phyloP scores from a whole-genome alignment of 805 yeast species.

The Cyberlindnera maclurae region DNA sequence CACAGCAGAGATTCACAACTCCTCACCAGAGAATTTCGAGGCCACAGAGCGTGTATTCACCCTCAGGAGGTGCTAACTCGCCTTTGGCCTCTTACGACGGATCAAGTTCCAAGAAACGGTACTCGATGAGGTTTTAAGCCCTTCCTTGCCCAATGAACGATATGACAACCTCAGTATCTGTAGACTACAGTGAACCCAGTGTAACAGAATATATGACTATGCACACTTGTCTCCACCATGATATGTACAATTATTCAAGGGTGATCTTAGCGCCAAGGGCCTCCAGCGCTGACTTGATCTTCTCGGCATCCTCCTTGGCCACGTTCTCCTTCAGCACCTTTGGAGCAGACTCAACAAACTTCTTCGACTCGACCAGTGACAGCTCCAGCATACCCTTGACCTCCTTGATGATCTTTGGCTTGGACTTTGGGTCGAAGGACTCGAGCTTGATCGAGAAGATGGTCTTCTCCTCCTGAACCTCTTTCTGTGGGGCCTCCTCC shows the following conservation, averaged over 20 bases:
- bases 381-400: constrained; percentile 87
- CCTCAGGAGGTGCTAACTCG: no score
- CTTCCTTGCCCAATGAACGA: no score
- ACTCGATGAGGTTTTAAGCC: constrained; percentile 21
- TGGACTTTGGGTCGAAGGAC: constrained; percentile 87
- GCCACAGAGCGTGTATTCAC: background rate
- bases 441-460: constrained; percentile 89
- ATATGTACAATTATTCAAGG: constrained; percentile 52
- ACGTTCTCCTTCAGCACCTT: constrained; percentile 92
- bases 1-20: no score
- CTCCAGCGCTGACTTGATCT: constrained; percentile 88
- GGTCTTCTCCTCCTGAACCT: constrained; percentile 83
- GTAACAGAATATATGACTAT: background rate
- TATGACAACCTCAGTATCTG: background rate
- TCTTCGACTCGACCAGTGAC: constrained; percentile 93
- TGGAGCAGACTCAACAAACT: constrained; percentile 97
- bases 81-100: no score
- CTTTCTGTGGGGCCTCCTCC: constrained; percentile 68
- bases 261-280: constrained; percentile 90
- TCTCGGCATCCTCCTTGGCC: constrained; percentile 96
- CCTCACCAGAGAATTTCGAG: background rate
- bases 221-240: no score
- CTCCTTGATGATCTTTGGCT: constrained; percentile 97
- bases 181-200: constrained; percentile 30
- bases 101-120: constrained; percentile 11